phyloP scores from a whole-genome alignment of 1,139 yeast species.

The Suhomyces wounanorum region DNA sequence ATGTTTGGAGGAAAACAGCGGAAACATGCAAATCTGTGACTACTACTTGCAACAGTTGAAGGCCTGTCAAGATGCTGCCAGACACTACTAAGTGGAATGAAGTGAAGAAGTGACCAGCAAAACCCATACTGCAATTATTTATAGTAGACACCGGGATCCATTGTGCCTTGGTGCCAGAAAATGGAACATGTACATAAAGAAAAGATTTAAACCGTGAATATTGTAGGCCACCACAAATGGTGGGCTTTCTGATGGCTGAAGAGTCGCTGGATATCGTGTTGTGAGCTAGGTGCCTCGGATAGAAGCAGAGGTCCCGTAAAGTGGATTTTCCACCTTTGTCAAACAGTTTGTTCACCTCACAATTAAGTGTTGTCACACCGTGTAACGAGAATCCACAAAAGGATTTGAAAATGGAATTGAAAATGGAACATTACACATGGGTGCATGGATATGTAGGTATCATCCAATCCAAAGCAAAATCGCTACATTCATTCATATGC shows the following conservation, averaged over 20 bases:
- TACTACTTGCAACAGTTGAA: conserved; percentile 95
- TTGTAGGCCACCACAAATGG: neutral
- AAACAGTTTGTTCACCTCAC: too few species aligned
- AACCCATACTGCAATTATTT: neutral
- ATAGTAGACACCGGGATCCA: neutral
- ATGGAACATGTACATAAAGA: neutral
- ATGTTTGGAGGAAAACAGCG: conserved; percentile 89
- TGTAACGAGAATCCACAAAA: too few species aligned
- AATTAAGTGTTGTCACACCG: too few species aligned
- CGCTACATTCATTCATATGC: neutral
- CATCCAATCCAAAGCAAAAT: too few species aligned
- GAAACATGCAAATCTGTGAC: conserved; percentile 96
- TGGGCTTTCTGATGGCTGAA: too few species aligned
- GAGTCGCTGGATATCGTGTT: too few species aligned
- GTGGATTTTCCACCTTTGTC: neutral
- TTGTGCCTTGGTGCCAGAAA: neutral
- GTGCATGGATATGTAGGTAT: too few species aligned
- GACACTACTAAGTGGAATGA: conserved; percentile 56
- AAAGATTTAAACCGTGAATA: neutral
- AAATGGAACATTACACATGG: too few species aligned
- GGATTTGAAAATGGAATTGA: too few species aligned
- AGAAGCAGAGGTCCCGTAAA: neutral
- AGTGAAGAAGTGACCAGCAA: neutral
- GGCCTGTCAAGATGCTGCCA: conserved; percentile 95
- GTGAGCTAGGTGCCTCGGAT: too few species aligned